These are phyloP conservation scores for Monascus ruber DNA, from an alignment of 2,329 filamentous ascomycete genomes.

Conservation along the genomic window DNA sequence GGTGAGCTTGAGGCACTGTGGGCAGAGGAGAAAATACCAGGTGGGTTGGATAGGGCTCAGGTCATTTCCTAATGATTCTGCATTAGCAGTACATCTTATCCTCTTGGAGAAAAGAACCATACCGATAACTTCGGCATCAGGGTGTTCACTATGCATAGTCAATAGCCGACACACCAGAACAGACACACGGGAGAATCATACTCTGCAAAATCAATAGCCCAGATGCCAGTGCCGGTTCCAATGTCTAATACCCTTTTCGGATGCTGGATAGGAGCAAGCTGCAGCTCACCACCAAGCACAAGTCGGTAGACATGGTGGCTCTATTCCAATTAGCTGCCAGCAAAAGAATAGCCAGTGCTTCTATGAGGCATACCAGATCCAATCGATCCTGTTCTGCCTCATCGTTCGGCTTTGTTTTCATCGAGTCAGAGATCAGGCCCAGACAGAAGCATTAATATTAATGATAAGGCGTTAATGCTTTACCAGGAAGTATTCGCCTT, in stretches of 20 bases:
- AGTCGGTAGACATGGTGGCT: conserved; percentile 17
- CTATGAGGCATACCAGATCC: conserved; percentile 1
- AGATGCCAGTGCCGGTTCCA: background rate
- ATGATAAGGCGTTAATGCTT: background rate
- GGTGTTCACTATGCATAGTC: conserved; percentile 12
- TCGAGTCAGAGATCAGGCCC: background rate
- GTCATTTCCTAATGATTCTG: conserved; percentile 14
- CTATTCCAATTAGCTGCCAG: background rate
- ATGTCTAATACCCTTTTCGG: background rate
- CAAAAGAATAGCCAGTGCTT: too few species aligned
- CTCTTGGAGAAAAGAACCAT: background rate
- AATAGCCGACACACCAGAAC: background rate
- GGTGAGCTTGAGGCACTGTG: background rate
- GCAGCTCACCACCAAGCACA: conserved; percentile 13
- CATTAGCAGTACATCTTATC: background rate
- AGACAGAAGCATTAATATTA: background rate
- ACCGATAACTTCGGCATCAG: conserved; percentile 20
- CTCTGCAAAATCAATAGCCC: conserved; percentile 23
- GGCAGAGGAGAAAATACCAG: conserved; percentile 10
- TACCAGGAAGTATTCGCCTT: too few species aligned
- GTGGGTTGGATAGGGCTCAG: conserved; percentile 21
- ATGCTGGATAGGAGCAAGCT: conserved; percentile 14
- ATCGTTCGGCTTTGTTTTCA: conserved; percentile 7
- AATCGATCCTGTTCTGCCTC: conserved; percentile 10
- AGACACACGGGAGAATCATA: conserved; percentile 6